phyloP scores from a whole-genome alignment of 2,329 filamentous ascomycete species.

The Sporothrix globosa region DNA sequence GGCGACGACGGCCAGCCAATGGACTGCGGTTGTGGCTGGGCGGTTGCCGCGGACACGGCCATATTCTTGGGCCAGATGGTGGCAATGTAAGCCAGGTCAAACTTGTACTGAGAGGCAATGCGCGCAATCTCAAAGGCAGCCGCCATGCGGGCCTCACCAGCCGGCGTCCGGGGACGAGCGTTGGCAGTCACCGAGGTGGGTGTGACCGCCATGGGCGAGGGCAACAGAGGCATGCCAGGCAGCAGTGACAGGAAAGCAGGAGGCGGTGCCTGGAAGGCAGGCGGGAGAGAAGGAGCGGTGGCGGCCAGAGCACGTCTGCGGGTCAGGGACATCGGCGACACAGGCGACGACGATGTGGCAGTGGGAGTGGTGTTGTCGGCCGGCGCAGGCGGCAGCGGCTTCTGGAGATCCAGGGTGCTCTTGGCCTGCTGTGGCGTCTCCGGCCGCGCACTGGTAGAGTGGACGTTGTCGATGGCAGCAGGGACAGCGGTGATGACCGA shows the following conservation, averaged over 20 bases:
- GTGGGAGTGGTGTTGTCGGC: background rate
- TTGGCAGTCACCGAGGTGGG: background rate
- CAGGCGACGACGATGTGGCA: conserved; percentile 13
- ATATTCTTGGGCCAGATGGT: conserved; percentile 57
- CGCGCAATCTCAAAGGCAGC: conserved; percentile 60
- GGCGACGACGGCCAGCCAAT: conserved; percentile 31
- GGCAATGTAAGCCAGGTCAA: conserved; percentile 62
- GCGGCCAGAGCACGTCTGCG: conserved; percentile 20
- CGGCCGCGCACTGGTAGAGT: background rate
- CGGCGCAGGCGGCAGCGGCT: conserved; percentile 28
- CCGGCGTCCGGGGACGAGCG: conserved; percentile 39
- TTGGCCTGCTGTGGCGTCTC: conserved; percentile 11
- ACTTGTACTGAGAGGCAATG: conserved; percentile 60
- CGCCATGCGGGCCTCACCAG: conserved; percentile 52
- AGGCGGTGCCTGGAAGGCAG: conserved; percentile 38
- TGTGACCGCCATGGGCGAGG: conserved; percentile 16
- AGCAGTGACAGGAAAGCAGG: conserved; percentile 38
- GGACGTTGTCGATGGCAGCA: background rate
- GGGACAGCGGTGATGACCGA: conserved; percentile 43
- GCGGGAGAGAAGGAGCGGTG: conserved; percentile 40
- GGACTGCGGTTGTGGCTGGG: background rate
- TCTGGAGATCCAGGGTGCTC: conserved; percentile 15
- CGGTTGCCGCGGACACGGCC: background rate
- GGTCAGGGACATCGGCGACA: conserved; percentile 1
- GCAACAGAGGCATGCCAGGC: conserved; percentile 28